Evolutionary conservation across 148 eudicot species (phyloP).

Genomic region (Suaeda aralocaspica): DNA sequence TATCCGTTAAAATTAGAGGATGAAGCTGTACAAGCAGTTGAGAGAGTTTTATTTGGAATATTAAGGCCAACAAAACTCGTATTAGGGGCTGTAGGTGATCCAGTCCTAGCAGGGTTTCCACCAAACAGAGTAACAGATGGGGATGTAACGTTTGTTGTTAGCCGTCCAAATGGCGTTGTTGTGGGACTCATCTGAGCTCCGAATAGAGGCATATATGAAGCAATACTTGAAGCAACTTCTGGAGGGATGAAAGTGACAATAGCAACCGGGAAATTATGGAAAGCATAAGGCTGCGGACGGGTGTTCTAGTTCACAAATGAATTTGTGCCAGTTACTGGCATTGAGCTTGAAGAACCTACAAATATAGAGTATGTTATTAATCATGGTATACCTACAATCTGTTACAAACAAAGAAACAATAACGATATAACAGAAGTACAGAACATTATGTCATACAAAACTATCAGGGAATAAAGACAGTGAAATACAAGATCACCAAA

Average conservation of each 20-base stretch:
- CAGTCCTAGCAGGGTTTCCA: not conserved
- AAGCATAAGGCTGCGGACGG: not conserved
- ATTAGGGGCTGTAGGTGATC: not conserved
- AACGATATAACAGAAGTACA: not conserved
- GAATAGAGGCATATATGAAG: not conserved
- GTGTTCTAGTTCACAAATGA: not conserved
- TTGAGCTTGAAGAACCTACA: not conserved
- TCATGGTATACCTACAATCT: not conserved
- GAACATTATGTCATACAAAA: too few relatives aligned
- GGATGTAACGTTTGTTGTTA: not conserved
- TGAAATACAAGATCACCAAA: too few relatives aligned
- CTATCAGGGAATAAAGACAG: too few relatives aligned
- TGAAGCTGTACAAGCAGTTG: too few relatives aligned
- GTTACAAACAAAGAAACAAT: not conserved
- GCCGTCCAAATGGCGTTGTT: not conserved
- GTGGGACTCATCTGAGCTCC: not conserved
- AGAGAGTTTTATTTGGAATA: not conserved
- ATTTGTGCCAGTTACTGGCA: not conserved
- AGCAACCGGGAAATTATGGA: conserved; percentile 2
- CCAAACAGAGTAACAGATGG: not conserved
- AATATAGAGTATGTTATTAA: not conserved
- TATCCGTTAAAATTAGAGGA: too few relatives aligned
- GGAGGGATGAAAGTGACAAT: conserved; percentile 2
- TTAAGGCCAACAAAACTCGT: not conserved
- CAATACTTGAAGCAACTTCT: too few relatives aligned